Evolutionary conservation across 2,329 filamentous ascomycete genomes (phyloP), one percentile per base, ranked within the genome.

Genomic region (Penicillium aurantiogriseum): DNA sequence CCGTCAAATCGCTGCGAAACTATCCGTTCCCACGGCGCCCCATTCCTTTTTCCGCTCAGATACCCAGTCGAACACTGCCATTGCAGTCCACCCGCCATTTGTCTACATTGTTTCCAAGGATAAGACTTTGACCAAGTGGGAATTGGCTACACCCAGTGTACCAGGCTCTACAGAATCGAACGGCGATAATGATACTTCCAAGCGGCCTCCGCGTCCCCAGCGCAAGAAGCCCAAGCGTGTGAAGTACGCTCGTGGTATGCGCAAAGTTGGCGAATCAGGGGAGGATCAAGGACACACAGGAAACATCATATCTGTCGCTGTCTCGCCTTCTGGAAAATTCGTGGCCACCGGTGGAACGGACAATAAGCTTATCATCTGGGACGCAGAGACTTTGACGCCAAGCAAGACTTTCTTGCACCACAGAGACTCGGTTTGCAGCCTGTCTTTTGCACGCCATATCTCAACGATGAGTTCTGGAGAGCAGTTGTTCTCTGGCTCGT

Each of bases 61-160:
- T 74, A 89, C 89, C 51, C 85, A 88, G 69, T 80, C 87, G 31
- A 86, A 91, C 50, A 97, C 92, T 7, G 88, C 88, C 9, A 85
- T 97, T 60, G 91, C 92, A 54, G 81, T 90, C 46, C 89, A 88
- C 74, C 79, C 88, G 9, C 92, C 91, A 0, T 92, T 89, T 73
- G 87, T 88, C 53, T 99, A 97, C 77, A 96, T 92, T 15, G 88
- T 91, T 21, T 89, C 89, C 43, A 96, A 93, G 76, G 93, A 97
- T 74, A 80, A 89, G 63, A 86, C 85, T 45, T 78, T 99, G 59
- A 88, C 90, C 66, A 97, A 97, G 76, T 99, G 93, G 93, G 87
- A 88, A 74, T 80, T 96, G 62, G 89, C 86, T 63, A 83, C 71
- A 42, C 76, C 77, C 5, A 59, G 46, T 57, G 58, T 66, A 33